Base-by-base conservation (phyloP, 1,284 basidiomycete genomes). In the Leccinum subrobustum region DNA sequence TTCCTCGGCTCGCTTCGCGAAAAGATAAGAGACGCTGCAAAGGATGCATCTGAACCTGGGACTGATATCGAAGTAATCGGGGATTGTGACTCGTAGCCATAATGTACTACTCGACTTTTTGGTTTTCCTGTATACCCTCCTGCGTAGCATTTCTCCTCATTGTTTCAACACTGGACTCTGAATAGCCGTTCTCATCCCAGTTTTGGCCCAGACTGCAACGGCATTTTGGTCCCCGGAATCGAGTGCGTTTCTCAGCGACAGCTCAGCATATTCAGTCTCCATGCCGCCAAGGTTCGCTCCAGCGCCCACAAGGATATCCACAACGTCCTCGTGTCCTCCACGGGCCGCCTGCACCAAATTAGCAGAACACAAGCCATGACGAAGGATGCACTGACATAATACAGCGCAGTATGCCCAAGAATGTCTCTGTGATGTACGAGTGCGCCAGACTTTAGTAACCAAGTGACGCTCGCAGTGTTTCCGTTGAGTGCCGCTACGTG, bases 381-480 rank as follows among this genome's bases (percentile, higher is more conserved):
- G 50, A 52, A 63, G 47, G 60, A 39, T 20, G 71, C 29, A 62
- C 84, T 66, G 65, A 88, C 90, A 74, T 92, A 90, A 73, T 92
- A 93, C 23, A 93, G 74, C 6, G 93, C 84, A 14, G 93, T 94
- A 68, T 95, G 93, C 1, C 91, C 92, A 47, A 92, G 78, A 3
- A 76, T 73, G 68, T 95, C 92, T 50, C 92, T 81, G 8, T 90
- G 78, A 73, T 96, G 95, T 9, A 97, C 94, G n/a, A 93, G 80
- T 2, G 93, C 92, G 2, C 95, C 95, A 1, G 85, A 85, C 61
- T 85, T 79, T 35, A 97, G 79, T 35, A 97, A 77, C 39, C 83
- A 69, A 33, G 81, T 77, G 27, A 88, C 84, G 55, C 85, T 83
- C 6, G 72, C 74, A 1, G 75, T 65, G 63, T 83, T 83, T 0